phyloP scores from a whole-genome alignment of 345 rosid species.

The Mangifera indica region DNA sequence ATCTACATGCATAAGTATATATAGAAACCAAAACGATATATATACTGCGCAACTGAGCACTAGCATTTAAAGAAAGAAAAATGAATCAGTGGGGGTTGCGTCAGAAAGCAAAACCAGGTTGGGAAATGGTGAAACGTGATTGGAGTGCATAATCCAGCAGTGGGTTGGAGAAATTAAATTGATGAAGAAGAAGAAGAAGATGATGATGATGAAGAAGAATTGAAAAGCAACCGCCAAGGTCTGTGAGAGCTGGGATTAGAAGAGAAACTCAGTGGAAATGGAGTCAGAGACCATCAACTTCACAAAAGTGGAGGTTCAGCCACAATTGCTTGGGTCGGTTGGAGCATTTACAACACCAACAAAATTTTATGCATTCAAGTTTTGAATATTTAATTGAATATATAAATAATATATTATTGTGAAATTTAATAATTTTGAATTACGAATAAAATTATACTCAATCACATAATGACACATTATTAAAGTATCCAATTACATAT shows the following conservation, averaged over 20 bases:
- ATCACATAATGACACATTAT: no score
- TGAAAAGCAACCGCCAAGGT: conserved; percentile 1
- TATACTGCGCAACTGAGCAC: no score
- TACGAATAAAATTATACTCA: no score
- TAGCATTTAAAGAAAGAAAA: no score
- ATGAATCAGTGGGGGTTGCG: no score
- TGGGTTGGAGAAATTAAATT: neutral
- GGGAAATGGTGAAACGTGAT: neutral
- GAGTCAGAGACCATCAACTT: conserved; percentile 23
- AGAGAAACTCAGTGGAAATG: neutral
- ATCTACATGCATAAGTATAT: neutral
- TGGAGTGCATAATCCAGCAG: conserved; percentile 10
- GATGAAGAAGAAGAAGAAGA: neutral
- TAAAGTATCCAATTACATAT: no score
- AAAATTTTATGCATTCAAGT: no score
- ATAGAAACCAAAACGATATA: neutral
- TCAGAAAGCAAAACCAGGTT: neutral
- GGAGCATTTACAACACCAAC: no score
- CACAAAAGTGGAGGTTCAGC: conserved; percentile 15
- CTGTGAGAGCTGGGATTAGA: neutral
- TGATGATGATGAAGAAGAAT: neutral
- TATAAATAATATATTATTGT: no score
- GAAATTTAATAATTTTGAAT: no score
- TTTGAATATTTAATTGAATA: no score
- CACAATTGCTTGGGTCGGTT: neutral